These are phyloP conservation scores for Elymus sibiricus DNA, from an alignment of 176 grass and related monocot genomes.

Conservation along the genomic window DNA sequence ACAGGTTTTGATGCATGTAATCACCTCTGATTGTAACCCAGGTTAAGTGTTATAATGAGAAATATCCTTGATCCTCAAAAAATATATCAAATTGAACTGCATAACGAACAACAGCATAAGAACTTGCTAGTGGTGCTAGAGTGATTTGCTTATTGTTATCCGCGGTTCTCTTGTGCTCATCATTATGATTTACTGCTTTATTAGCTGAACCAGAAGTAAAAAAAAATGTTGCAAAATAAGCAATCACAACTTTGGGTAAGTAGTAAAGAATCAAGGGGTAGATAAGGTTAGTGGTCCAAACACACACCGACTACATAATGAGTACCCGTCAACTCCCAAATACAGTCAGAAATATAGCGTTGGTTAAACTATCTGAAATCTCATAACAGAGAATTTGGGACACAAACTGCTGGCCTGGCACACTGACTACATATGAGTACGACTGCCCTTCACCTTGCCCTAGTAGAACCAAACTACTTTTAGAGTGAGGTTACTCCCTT, in stretches of 20 bases:
- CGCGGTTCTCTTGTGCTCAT: background rate
- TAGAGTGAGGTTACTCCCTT: background rate
- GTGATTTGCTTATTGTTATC: background rate
- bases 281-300: background rate
- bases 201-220: background rate
- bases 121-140: background rate
- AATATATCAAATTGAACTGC: background rate
- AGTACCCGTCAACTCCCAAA: background rate
- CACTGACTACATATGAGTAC: background rate
- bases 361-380: background rate
- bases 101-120: background rate
- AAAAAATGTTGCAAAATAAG: background rate
- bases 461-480: background rate
- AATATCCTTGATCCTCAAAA: no score
- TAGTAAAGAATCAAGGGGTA: background rate
- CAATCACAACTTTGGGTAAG: background rate
- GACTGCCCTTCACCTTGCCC: background rate
- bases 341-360: constrained; percentile 19
- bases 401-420: background rate
- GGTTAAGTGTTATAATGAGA: no score
- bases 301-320: background rate
- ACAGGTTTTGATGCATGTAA: no score
- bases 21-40: no score
- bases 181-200: background rate
- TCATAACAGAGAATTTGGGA: background rate